Base-by-base conservation (phyloP, 2,329 filamentous ascomycete species). In the Ascomycota sp. region DNA sequence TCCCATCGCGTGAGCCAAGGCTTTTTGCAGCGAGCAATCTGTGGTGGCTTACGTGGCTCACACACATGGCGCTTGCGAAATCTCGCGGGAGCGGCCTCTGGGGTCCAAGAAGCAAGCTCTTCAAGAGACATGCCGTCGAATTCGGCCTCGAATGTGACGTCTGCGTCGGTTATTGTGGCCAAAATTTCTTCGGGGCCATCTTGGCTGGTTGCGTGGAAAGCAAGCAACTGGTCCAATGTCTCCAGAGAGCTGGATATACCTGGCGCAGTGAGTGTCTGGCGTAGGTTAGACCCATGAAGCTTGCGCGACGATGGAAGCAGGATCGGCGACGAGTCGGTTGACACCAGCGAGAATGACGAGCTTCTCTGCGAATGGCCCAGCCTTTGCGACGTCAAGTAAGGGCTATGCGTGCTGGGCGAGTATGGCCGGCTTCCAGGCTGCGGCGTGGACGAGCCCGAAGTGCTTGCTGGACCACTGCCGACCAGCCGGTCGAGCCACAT, bases 401-500 rank as follows among this genome's bases (percentile, higher is more conserved):
- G 77, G 30, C 68, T 74, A 37, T 79, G 68, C 47, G 68, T 71
- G 48, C 67, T 72, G 9, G 75, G 77, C 40, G 81, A 83, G 48
- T 72, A 77, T 33, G 75, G 61, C 49, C 81, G 72, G 50, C 66
- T 72, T 38, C 64, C 63, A 38, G 72, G 58, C 47, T 71, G 62
- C 38, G 72, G 68, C 37, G 71, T 70, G 40, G 68, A 64, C 36
- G 68, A 62, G 41, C 56, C 58, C 39, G 55, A 70, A 59, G 51
- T 68, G 41, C 42, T 72, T 37, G 73, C 67, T 53, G 77, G 74
- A 45, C 67, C 44, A 21, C 16, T 21, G 39, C 50, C 72, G 41
- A 77, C 75, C 42, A 92, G 72, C 52, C 83, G 76, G 59, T 92
- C 83, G 49, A 91, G 72, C 83, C 83, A 92, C 81, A 92, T 92